These are phyloP conservation scores for Pestalotiopsis sp. DNA, from an alignment of 2,329 filamentous ascomycete genomes.

Conservation along the genomic window DNA sequence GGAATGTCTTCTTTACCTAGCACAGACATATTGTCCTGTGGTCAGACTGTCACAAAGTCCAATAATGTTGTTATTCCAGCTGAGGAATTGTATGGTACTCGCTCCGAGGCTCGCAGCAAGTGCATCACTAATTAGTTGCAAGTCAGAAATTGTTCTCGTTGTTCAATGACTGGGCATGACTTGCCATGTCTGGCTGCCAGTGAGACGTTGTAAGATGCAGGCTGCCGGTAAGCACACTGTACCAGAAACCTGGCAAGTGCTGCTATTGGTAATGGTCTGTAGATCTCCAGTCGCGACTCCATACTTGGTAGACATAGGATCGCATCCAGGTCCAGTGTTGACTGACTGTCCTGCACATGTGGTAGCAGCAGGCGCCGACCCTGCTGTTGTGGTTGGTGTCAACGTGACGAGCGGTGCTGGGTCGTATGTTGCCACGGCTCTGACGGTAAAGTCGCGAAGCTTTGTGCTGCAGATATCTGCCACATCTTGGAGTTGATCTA, in stretches of 20 bases:
- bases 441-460: neutral
- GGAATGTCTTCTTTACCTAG: too few relatives aligned
- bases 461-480: slow-evolving; percentile 3
- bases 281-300: slow-evolving; percentile 2
- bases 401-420: neutral
- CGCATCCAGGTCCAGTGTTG: neutral
- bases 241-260: neutral
- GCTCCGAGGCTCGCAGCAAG: neutral
- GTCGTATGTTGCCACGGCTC: neutral
- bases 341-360: slow-evolving; percentile 8
- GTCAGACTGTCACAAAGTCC: slow-evolving; percentile 2
- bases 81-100: neutral
- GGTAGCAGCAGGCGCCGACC: neutral
- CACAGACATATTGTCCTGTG: slow-evolving; percentile 6
- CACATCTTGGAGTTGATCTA: slow-evolving; percentile 9
- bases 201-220: slow-evolving; percentile 2
- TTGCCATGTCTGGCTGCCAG: neutral
- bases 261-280: neutral
- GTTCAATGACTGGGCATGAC: neutral
- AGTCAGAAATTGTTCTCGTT: neutral
- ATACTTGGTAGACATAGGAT: slow-evolving; percentile 4
- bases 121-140: neutral
- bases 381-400: neutral
- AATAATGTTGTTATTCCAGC: slow-evolving; percentile 9
- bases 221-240: neutral